A percentile compares a stretch with the other conserved stretches of the same genome.
These are phyloP conservation scores for Stachybotrys echinatus DNA, from an alignment of 2,329 filamentous ascomycete genomes.

Conservation along the genomic window DNA sequence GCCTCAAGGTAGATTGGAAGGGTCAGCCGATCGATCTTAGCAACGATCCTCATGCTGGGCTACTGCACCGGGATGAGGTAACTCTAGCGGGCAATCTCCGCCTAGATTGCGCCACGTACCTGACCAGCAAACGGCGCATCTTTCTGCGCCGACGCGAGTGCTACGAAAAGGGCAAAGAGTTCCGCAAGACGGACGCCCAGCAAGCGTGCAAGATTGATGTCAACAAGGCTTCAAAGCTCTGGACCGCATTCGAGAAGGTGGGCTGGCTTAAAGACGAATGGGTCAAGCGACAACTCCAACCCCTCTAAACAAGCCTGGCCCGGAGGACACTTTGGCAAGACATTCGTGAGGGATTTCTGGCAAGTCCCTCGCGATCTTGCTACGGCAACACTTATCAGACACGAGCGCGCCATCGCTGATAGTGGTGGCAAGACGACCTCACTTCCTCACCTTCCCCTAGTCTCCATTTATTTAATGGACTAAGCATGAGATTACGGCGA, in stretches of 20 bases:
- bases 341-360: not conserved
- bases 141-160: conserved; percentile 71
- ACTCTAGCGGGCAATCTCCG: conserved; percentile 72
- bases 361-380: conserved; percentile 9
- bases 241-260: conserved; percentile 81
- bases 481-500: not conserved
- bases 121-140: conserved; percentile 89
- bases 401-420: too few relatives aligned
- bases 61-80: conserved; percentile 76
- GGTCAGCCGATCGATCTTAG: conserved; percentile 71
- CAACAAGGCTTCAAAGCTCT: conserved; percentile 92
- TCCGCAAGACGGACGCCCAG: conserved; percentile 92
- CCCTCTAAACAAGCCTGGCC: not conserved
- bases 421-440: too few relatives aligned
- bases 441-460: conserved; percentile 4
- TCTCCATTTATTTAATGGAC: conserved; percentile 5
- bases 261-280: conserved; percentile 66
- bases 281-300: conserved; percentile 32
- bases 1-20: conserved; percentile 83
- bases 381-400: not conserved
- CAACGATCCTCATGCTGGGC: conserved; percentile 61
- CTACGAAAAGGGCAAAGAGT: conserved; percentile 68
- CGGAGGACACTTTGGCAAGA: not conserved
- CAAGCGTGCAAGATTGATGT: conserved; percentile 98
- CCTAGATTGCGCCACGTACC: conserved; percentile 80